These are phyloP conservation scores for Westerdykella sp. DNA, from an alignment of 2,329 filamentous ascomycete genomes.

Conservation along the genomic window DNA sequence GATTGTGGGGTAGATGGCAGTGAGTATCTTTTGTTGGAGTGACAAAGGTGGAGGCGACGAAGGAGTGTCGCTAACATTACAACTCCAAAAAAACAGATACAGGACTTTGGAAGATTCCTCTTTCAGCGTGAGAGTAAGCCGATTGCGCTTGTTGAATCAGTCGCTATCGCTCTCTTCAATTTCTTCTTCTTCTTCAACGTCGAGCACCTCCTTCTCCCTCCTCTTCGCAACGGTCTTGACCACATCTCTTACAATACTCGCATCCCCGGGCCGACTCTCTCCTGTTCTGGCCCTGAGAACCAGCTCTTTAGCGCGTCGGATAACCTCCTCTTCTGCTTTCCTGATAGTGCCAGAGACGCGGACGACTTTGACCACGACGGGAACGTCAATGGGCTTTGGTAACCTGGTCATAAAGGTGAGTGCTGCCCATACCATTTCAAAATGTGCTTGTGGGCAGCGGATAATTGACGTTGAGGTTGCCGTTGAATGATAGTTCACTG, in stretches of 20 bases:
- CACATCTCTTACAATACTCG: conserved; percentile 15
- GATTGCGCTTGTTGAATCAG: background rate
- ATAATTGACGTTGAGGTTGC: conserved; percentile 95
- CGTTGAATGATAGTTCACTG: conserved; percentile 86
- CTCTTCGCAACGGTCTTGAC: conserved; percentile 19
- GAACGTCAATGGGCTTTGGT: conserved; percentile 52
- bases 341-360: conserved; percentile 88
- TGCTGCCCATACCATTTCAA: conserved; percentile 83
- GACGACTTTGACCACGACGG: conserved; percentile 77
- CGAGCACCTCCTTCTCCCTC: conserved; percentile 13
- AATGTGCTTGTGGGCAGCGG: conserved; percentile 72
- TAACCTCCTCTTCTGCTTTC: conserved; percentile 85
- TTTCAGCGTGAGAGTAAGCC: background rate
- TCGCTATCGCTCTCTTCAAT: conserved; percentile 9
- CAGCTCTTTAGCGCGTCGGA: conserved; percentile 66
- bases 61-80: too few relatives aligned
- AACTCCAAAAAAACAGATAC: too few relatives aligned
- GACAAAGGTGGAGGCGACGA: background rate
- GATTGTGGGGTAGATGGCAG: background rate
- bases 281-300: conserved; percentile 60
- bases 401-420: conserved; percentile 72
- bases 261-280: conserved; percentile 9
- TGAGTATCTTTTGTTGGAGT: background rate
- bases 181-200: conserved; percentile 9
- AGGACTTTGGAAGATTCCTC: too few relatives aligned